A percentile compares a stretch with the other conserved stretches of the same genome.
Conservation (phyloP, 2,329 filamentous ascomycete species). For the Tolypocladium cylindrosporum region DNA sequence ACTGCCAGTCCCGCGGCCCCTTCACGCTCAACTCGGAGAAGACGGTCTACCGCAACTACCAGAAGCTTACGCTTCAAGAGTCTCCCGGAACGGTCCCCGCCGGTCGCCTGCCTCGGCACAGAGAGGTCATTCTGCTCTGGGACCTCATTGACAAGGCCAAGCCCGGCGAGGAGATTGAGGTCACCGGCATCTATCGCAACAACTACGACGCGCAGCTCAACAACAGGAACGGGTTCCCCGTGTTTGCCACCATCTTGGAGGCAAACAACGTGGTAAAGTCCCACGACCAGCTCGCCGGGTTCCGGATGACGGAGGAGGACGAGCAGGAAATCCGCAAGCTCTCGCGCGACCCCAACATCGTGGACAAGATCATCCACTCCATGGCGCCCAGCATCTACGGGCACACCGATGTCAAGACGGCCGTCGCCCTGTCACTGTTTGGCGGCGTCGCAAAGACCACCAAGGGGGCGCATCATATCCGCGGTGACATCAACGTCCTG, state of each 20-base stretch:
- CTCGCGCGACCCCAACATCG: constrained; percentile 80
- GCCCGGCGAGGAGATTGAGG: constrained; percentile 93
- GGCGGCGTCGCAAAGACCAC: constrained; percentile 87
- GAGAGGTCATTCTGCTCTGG: constrained; percentile 92
- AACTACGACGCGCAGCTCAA: constrained; percentile 97
- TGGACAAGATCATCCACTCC: constrained; percentile 86
- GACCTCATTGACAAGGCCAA: constrained; percentile 96
- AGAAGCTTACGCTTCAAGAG: constrained; percentile 94
- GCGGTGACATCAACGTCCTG: constrained; percentile 96
- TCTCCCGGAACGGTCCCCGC: constrained; percentile 95
- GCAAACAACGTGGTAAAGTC: constrained; percentile 96
- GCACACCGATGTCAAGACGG: constrained; percentile 94
- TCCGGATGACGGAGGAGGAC: constrained; percentile 89
- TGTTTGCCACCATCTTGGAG: constrained; percentile 95
- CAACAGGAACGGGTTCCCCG: constrained; percentile 96
- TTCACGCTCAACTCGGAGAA: constrained; percentile 96
- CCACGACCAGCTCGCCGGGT: constrained; percentile 94
- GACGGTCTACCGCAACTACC: constrained; percentile 97
- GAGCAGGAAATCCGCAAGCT: constrained; percentile 82
- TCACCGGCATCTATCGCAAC: constrained; percentile 95
- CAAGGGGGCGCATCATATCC: constrained; percentile 80
- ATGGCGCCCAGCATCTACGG: constrained; percentile 97
- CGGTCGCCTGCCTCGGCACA: constrained; percentile 82
- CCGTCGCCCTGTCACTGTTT: constrained; percentile 86
- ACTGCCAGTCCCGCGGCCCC: constrained; percentile 87